Conservation (phyloP, 2,329 filamentous ascomycete genomes). For the Penicillium sp. region DNA sequence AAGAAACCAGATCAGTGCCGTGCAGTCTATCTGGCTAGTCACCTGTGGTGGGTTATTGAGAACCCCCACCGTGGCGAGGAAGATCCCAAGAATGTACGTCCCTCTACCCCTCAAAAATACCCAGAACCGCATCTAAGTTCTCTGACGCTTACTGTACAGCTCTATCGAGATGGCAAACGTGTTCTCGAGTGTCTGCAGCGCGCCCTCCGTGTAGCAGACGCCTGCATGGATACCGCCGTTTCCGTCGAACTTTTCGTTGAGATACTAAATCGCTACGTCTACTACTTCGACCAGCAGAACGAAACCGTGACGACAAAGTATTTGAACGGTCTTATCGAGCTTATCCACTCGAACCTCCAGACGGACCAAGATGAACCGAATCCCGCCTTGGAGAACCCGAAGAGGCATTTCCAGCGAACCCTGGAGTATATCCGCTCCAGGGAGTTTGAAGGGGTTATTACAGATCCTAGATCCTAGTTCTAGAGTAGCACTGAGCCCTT, state of each 20-base stretch:
- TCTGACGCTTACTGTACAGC: constrained; percentile 53
- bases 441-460: constrained; percentile 90
- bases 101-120: not conserved
- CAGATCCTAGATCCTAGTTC: constrained; percentile 57
- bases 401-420: constrained; percentile 92
- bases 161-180: constrained; percentile 96
- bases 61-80: constrained; percentile 77
- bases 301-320: constrained; percentile 98
- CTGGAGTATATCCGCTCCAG: constrained; percentile 90
- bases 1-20: constrained; percentile 98
- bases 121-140: not conserved
- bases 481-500: not conserved
- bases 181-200: constrained; percentile 96
- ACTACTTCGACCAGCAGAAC: constrained; percentile 99
- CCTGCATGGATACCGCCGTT: constrained; percentile 97
- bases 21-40: constrained; percentile 93
- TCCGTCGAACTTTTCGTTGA: constrained; percentile 98
- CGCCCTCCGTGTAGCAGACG: constrained; percentile 92
- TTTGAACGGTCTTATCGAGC: constrained; percentile 94
- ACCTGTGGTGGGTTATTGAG: constrained; percentile 97
- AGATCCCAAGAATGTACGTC: constrained; percentile 76
- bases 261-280: constrained; percentile 97
- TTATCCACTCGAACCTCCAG: constrained; percentile 94
- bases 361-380: constrained; percentile 72
- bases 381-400: constrained; percentile 82